These are phyloP conservation scores for Furcasterigmium furcatum DNA, from an alignment of 2,329 filamentous ascomycete genomes.

Conservation along the genomic window DNA sequence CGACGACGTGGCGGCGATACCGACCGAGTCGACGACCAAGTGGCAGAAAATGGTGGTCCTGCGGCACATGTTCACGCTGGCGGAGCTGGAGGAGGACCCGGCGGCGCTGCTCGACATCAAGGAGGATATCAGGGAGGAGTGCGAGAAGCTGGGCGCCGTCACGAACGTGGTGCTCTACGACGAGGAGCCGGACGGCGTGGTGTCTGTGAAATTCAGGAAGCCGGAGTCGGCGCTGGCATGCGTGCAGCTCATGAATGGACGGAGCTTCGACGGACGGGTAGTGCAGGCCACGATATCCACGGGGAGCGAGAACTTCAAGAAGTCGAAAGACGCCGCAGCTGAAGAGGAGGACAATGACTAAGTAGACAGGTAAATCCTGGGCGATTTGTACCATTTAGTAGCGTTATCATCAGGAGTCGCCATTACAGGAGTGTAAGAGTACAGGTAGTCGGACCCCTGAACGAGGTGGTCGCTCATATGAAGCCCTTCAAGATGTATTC, in stretches of 20 bases:
- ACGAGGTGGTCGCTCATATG: no score
- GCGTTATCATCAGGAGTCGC: no score
- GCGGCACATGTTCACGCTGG: slow-evolving; percentile 87
- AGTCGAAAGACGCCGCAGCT: slow-evolving; percentile 55
- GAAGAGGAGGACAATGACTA: slow-evolving; percentile 29
- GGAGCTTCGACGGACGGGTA: slow-evolving; percentile 70
- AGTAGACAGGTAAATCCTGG: not conserved
- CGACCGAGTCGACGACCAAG: slow-evolving; percentile 40
- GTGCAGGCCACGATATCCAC: slow-evolving; percentile 71
- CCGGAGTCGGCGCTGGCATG: slow-evolving; percentile 69
- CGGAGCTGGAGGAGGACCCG: slow-evolving; percentile 82
- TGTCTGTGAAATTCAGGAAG: slow-evolving; percentile 78
- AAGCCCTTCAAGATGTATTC: no score
- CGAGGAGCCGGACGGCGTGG: slow-evolving; percentile 77
- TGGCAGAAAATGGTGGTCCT: slow-evolving; percentile 84
- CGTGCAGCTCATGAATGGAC: slow-evolving; percentile 72
- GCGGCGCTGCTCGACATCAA: slow-evolving; percentile 86
- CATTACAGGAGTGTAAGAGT: no score
- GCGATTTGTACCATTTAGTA: no score
- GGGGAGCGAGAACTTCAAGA: slow-evolving; percentile 71
- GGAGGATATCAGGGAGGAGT: slow-evolving; percentile 89
- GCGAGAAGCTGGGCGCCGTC: slow-evolving; percentile 78
- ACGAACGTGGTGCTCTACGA: slow-evolving; percentile 93
- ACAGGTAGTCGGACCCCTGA: no score
- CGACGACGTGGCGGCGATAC: slow-evolving; percentile 52